Base-by-base conservation (phyloP, 495 filamentous ascomycete species). In the Lasiosphaeria hispida region DNA sequence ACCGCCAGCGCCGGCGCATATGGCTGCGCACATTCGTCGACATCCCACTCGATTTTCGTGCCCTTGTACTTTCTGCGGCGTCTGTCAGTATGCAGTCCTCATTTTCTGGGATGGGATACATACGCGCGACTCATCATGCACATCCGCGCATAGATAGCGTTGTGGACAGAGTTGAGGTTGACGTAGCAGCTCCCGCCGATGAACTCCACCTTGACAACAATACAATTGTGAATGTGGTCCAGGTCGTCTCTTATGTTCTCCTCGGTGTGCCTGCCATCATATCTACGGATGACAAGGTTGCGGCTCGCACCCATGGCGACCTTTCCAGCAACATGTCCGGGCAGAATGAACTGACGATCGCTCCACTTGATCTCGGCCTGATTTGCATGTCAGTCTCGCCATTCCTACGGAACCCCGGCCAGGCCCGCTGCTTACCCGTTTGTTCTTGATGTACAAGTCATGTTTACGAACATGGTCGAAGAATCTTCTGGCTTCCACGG, bases 201-300 rank as follows among this genome's bases (percentile, higher is more conserved):
- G 68, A 88, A 86, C 36, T 74, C 74, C 17, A 93, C 74, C 55
- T 82, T 82, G 66, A 92, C 80, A 11, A 96, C 78, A 33, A 87
- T 77, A 9, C 93, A 75, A 62, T 90, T 89, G 68, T 92, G 83
- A 60, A 95, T 92, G 65, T 94, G 91, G 13, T 93, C 87, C 41
- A 93, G 72, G 62, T 96, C 87, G 5, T 87, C 82, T 2, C 88
- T 83, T 43, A 96, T 82, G 4, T 75, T 65, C 3, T 77, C 72
- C 54, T 87, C 86, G 0, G 85, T 91, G 57, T 90, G 78, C 49
- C 75, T 80, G 34, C 72, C 67, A 43, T 79, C 74, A 23, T 80
- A 80, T 7, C 80, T 80, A 60, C 76, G 79, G 44, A 95, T 77
- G 37, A 91, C 71, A 18, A 96, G 69, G 63, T 92, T 92, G 53